These are phyloP conservation scores for Ustilago curta DNA, from an alignment of 1,284 basidiomycete genomes.

Conservation along the genomic window DNA sequence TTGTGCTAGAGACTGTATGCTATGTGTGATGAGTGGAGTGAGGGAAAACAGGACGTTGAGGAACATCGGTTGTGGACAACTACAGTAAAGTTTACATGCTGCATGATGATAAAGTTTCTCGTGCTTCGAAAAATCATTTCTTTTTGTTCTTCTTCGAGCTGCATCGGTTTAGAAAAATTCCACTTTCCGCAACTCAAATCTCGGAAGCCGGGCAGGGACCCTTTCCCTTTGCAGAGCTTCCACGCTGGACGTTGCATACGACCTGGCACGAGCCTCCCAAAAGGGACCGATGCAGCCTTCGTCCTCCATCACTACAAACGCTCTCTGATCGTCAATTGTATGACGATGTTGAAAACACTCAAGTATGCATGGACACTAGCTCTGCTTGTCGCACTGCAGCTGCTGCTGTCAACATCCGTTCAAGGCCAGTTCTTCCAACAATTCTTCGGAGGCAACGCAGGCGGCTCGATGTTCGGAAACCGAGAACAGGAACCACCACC, in stretches of 20 bases:
- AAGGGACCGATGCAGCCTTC: background rate
- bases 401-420: conserved; percentile 19
- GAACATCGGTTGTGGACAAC: background rate
- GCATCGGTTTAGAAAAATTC: conserved; percentile 21
- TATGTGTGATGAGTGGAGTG: background rate
- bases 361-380: background rate
- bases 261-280: background rate
- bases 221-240: background rate
- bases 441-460: conserved; percentile 54
- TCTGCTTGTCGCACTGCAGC: conserved; percentile 19
- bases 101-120: conserved; percentile 18
- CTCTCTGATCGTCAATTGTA: background rate
- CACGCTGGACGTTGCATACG: conserved; percentile 19
- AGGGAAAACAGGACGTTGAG: background rate
- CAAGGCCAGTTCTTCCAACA: conserved; percentile 59
- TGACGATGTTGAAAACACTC: conserved; percentile 10
- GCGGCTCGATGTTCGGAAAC: conserved; percentile 31
- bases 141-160: background rate
- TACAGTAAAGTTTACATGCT: too few species aligned
- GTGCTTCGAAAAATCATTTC: background rate
- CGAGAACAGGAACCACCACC: conserved; percentile 58
- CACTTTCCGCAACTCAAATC: conserved; percentile 6
- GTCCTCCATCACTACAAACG: background rate
- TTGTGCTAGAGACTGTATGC: background rate
- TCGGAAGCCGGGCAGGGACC: conserved; percentile 21